Base-by-base conservation (phyloP, 495 filamentous ascomycete species). In the Annulohypoxylon maeteangense region DNA sequence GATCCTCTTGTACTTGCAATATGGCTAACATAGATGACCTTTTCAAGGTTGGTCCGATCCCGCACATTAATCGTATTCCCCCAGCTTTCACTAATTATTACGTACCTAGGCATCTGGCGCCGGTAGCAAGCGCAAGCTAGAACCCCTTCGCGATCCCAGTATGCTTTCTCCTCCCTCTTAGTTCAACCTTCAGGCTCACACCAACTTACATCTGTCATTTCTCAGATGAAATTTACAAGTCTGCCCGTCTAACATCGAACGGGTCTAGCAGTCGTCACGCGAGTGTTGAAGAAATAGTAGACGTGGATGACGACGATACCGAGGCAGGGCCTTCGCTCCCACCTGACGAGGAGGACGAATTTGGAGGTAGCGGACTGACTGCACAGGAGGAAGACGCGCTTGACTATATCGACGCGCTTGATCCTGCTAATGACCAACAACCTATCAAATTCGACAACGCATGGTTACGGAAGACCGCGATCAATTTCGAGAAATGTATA, bases 311-410 rank as follows among this genome's bases (percentile, higher is more conserved):
- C 34, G 89, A 90, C 68, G 86, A 88, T 54, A 82, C 86, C 67
- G 84, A 84, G 36, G 90, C 88, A 45, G 82, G 80, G 1, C 81
- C 83, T 18, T 70, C 74, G 6, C 78, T 73, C 5, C 81, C 80
- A 3, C 75, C 73, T 20, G 51, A 68, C 18, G 51, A 90, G 72
- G 88, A 90, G 14, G 82, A 85, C 74, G 95, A 97, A 22, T 99
- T 99, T 83, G 98, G 97, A 74, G 95, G 95, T 45, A 92, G 93
- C 61, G 95, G 95, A 45, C 90, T 98, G 70, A 92, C 91, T 27
- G 86, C 88, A 31, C 86, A 91, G 62, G 93, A 95, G 62, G 89
- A 87, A 3, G 88, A 95, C 64, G 93, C 94, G n/a, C 87, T 99
- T 76, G 90, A 98, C 77, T 98, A 91, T 77, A 89, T 99, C 47